Base-by-base conservation (phyloP, 176 grass and related monocot species). In the Puccinellia tenuiflora region DNA sequence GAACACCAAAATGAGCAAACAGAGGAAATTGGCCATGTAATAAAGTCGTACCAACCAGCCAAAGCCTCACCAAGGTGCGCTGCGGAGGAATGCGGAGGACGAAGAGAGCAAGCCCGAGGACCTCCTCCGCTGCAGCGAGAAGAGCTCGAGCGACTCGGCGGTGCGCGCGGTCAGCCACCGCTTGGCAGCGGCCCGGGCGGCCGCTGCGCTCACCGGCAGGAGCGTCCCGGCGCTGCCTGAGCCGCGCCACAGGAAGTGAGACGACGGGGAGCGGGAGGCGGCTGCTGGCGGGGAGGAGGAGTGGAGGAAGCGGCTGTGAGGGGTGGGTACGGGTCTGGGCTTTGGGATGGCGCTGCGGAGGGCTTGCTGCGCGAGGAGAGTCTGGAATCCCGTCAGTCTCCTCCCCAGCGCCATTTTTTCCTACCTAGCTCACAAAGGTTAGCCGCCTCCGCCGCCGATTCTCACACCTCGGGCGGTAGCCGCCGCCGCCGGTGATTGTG, bases 121-220 rank as follows among this genome's bases (percentile, higher is more conserved):
- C 74, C 65, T 50, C 13, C 66, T 81, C 38, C 88, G 73, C 84
- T 74, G 84, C 73, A 79, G 21, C 55, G 84, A 86, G 84, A 90
- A 90, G 84, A 86, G 74, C 0, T 83, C 66, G 4, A 90, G 88
- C n/a, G 66, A 73, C 16, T 56, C n/a, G 9, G 79, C 21, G 33
- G 39, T 18, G 33, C 70, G 62, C 38, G 52, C 40, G 16, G 72
- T 18, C 43, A 85, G 13, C 63, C 88, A 90, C 43, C 84, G 66
- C 45, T 47, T 34, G 26, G 84, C 25, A 29, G 17, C 65, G 12
- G 35, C n/a, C 45, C 79, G 79, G 7, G 78, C 83, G 53, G 55
- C 42, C 25, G 83, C 83, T 39, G 79, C 79, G 43, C 46, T 86
- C 79, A 26, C 16, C 34, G 88, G 88, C 3, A 90, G 35, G 47